Percentiles rank a stretch among this genome's conserved stretches.
These are phyloP conservation scores for Sugiyamaella sp. DNA, from an alignment of 1,139 yeast species.

Conservation along the genomic window DNA sequence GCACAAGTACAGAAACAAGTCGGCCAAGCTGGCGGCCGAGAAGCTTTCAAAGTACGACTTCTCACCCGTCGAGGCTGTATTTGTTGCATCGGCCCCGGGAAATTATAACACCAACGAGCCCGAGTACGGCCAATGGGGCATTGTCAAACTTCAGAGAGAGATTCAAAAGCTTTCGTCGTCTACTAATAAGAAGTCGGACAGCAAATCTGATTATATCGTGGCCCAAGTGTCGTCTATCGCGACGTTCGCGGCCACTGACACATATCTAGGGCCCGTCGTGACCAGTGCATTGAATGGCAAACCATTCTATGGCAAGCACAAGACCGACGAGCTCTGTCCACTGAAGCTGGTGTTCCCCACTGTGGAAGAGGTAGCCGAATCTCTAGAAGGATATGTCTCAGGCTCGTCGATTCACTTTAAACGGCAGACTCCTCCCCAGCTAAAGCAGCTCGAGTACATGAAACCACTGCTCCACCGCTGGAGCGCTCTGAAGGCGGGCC, in stretches of 20 bases:
- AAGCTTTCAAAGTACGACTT: constrained; percentile 35
- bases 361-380: constrained; percentile 35
- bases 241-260: constrained; percentile 33
- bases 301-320: constrained; percentile 15
- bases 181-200: neutral
- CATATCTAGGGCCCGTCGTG: constrained; percentile 31
- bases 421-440: constrained; percentile 27
- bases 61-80: constrained; percentile 32
- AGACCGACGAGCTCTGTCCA: constrained; percentile 3
- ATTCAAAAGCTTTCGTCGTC: constrained; percentile 21
- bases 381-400: constrained; percentile 40
- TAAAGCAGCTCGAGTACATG: constrained; percentile 34
- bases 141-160: constrained; percentile 29
- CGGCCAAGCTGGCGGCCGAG: constrained; percentile 27
- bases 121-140: constrained; percentile 34
- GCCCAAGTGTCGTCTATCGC: constrained; percentile 42
- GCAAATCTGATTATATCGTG: constrained; percentile 27
- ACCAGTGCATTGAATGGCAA: constrained; percentile 30
- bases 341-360: constrained; percentile 40
- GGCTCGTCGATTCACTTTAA: constrained; percentile 40
- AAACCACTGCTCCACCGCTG: constrained; percentile 36
- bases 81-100: constrained; percentile 43
- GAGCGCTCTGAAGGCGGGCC: constrained; percentile 37
- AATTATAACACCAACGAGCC: constrained; percentile 26
- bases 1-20: constrained; percentile 30